Conservation (phyloP, 257 asterid species). For the Plantago elongata region DNA sequence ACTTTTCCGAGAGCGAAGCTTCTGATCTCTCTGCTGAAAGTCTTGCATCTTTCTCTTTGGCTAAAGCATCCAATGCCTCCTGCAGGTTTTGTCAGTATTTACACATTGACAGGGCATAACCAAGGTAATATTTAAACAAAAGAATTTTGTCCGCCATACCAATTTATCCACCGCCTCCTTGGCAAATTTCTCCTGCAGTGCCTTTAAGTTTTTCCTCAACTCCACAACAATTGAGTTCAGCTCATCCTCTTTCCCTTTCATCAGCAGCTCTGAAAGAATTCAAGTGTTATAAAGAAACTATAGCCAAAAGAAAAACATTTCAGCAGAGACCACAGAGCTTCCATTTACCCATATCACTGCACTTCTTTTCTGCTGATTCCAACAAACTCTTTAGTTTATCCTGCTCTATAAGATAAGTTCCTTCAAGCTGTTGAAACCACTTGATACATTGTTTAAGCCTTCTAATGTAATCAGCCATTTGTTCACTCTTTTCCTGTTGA, state of each 20-base stretch:
- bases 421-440: conserved; percentile 91
- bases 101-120: conserved; percentile 9
- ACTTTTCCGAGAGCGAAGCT: conserved; percentile 69
- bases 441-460: conserved; percentile 70
- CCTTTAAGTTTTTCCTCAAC: conserved; percentile 56
- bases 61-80: conserved; percentile 72
- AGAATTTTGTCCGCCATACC: conserved; percentile 30
- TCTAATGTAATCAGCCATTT: conserved; percentile 56
- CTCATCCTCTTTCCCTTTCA: conserved; percentile 81
- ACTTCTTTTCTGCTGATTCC: conserved; percentile 69
- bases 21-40: conserved; percentile 63
- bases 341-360: conserved; percentile 41
- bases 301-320: not conserved
- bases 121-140: too few species aligned
- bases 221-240: conserved; percentile 69
- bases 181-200: conserved; percentile 57
- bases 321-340: not conserved
- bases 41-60: conserved; percentile 66
- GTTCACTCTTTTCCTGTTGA: conserved; percentile 68
- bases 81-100: conserved; percentile 22
- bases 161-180: conserved; percentile 69
- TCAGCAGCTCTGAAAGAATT: conserved; percentile 44
- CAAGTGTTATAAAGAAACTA: not conserved
- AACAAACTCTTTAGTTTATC: conserved; percentile 46
- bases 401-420: conserved; percentile 44